Percentiles rank a stretch among this genome's conserved stretches.
These are phyloP conservation scores for Hondaea fermentalgiana DNA, from an alignment of 108 stramenopile genomes.

Conservation along the genomic window DNA sequence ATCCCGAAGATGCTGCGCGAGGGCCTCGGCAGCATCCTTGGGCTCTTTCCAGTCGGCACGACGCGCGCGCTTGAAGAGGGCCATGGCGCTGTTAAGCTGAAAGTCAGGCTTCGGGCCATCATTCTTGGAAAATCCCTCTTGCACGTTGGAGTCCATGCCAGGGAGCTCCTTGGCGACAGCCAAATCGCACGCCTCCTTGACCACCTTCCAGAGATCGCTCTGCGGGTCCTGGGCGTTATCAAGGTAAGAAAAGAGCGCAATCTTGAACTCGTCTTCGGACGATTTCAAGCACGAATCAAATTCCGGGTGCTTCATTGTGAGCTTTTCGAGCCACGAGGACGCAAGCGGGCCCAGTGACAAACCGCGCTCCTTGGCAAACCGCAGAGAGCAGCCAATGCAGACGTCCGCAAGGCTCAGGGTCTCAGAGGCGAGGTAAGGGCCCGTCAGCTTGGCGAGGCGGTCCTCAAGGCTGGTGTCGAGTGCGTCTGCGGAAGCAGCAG, in stretches of 20 bases:
- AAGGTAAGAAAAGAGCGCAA: neutral
- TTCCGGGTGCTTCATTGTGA: neutral
- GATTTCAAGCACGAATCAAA: neutral
- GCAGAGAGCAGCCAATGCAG: neutral
- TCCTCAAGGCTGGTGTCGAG: neutral
- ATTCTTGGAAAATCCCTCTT: neutral
- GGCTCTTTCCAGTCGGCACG: slow-evolving; percentile 57
- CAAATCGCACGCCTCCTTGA: neutral
- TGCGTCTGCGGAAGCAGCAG: neutral
- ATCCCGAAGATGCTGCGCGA: slow-evolving; percentile 64
- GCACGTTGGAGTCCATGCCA: neutral
- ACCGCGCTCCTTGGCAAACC: neutral
- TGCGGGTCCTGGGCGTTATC: neutral
- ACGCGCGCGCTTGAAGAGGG: slow-evolving; percentile 66
- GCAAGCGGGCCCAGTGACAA: neutral
- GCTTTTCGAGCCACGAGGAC: neutral
- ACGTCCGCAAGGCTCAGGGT: neutral
- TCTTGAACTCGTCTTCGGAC: neutral
- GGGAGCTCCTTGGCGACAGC: neutral
- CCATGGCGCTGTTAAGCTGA: slow-evolving; percentile 96
- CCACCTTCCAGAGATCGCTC: neutral
- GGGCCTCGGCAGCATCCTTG: slow-evolving; percentile 51
- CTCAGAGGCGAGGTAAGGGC: neutral
- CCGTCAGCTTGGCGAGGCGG: neutral
- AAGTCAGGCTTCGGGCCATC: slow-evolving; percentile 52